phyloP scores from a whole-genome alignment of 768 basidiomycete genomes.

The Russula dissimulans region DNA sequence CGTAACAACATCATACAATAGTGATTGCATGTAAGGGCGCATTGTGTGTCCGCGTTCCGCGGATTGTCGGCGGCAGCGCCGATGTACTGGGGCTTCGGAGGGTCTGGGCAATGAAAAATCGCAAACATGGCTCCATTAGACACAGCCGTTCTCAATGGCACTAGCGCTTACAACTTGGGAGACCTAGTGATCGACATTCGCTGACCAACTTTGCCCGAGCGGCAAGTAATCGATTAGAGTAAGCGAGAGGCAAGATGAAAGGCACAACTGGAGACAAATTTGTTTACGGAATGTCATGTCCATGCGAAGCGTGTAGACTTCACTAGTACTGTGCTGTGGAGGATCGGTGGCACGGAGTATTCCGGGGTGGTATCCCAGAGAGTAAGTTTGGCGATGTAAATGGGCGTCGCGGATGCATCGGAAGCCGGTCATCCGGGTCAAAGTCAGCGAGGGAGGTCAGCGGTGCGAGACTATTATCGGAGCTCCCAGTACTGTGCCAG shows the following conservation, averaged over 20 bases:
- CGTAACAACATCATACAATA: too few species aligned
- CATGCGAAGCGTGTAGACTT: not conserved
- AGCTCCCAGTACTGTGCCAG: too few species aligned
- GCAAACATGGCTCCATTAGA: not conserved
- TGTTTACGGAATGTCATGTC: not conserved
- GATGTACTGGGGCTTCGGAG: not conserved
- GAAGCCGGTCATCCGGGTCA: too few species aligned
- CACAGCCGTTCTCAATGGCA: not conserved
- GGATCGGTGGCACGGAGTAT: not conserved
- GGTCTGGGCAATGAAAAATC: not conserved
- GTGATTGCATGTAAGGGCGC: too few species aligned
- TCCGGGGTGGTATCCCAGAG: not conserved
- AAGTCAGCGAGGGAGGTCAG: not conserved
- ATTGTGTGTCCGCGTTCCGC: too few species aligned
- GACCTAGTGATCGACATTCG: constrained; percentile 24
- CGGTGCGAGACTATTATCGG: not conserved
- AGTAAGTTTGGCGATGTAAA: not conserved
- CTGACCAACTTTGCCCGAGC: constrained; percentile 25
- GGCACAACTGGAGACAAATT: not conserved
- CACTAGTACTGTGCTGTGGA: not conserved
- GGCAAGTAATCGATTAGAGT: constrained; percentile 20
- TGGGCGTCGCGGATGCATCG: not conserved
- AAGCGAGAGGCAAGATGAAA: constrained; percentile 21
- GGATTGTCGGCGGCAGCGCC: too few species aligned
- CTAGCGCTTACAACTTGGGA: not conserved